Percentiles rank a stretch among this genome's conserved stretches.
Conservation (phyloP, 371 early-diverging fungal species). For the Batkoa obscura region DNA sequence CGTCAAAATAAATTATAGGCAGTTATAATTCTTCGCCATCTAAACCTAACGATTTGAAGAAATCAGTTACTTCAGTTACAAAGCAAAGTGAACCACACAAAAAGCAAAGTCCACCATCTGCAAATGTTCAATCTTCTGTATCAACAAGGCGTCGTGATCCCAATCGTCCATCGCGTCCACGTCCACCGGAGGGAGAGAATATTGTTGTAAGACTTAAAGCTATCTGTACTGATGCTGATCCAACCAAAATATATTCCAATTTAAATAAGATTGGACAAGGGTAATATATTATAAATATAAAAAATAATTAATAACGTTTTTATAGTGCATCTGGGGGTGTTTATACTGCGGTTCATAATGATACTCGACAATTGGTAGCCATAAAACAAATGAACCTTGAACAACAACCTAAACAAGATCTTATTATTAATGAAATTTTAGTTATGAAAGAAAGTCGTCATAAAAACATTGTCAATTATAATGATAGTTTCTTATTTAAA, state of each 20-base stretch:
- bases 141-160: constrained; percentile 10
- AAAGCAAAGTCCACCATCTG: constrained; percentile 9
- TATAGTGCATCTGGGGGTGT: constrained; percentile 85
- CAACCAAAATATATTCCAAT: constrained; percentile 47
- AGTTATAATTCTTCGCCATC: too few species aligned
- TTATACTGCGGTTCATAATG: constrained; percentile 58
- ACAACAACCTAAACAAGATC: constrained; percentile 87
- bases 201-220: constrained; percentile 67
- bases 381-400: constrained; percentile 93
- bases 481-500: constrained; percentile 73
- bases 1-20: too few species aligned
- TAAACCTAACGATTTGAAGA: constrained; percentile 6
- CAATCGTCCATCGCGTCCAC: constrained; percentile 7
- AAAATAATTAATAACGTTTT: constrained; percentile 3
- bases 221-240: constrained; percentile 82
- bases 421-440: constrained; percentile 90
- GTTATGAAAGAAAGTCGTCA: constrained; percentile 83
- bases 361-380: constrained; percentile 50
- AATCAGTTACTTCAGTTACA: constrained; percentile 3
- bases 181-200: constrained; percentile 24
- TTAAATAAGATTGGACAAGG: constrained; percentile 90
- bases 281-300: constrained; percentile 15
- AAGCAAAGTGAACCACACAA: not conserved
- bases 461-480: constrained; percentile 90
- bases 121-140: constrained; percentile 11